A percentile compares a stretch with the other conserved stretches of the same genome.
Conservation (phyloP, 371 early-diverging fungal genomes). For the Lichtheimia ramosa region DNA sequence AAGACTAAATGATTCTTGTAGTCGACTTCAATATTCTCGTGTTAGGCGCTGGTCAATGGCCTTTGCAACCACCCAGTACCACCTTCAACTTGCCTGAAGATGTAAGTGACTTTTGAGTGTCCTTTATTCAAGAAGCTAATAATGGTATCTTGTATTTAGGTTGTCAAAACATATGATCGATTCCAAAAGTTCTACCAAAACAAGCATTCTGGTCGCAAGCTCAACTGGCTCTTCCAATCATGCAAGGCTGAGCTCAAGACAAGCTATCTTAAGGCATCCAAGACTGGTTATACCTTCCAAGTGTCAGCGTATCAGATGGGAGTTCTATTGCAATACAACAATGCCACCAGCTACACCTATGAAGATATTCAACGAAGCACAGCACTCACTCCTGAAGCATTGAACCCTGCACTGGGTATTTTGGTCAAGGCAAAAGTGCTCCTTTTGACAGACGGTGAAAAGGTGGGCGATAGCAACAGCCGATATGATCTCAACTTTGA, state of each 20-base stretch:
- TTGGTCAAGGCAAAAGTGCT: constrained; percentile 85
- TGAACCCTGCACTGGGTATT: constrained; percentile 71
- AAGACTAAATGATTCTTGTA: constrained; percentile 3
- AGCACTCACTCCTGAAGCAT: constrained; percentile 65
- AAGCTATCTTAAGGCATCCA: constrained; percentile 69
- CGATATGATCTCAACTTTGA: constrained; percentile 78
- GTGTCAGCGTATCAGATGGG: constrained; percentile 91
- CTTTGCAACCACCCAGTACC: constrained; percentile 76
- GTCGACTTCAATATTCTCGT: constrained; percentile 88
- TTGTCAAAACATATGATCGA: constrained; percentile 74
- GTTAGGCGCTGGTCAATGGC: constrained; percentile 89
- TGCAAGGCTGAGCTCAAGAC: constrained; percentile 89
- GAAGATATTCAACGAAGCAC: constrained; percentile 71
- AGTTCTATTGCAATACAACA: constrained; percentile 84
- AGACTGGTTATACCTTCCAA: constrained; percentile 73
- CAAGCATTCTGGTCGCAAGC: constrained; percentile 82
- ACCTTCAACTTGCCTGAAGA: constrained; percentile 84
- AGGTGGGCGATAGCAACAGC: constrained; percentile 53
- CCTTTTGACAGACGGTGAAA: constrained; percentile 43
- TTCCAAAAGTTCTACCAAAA: constrained; percentile 84
- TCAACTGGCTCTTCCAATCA: constrained; percentile 92
- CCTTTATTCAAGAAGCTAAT: not conserved
- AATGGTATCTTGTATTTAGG: constrained; percentile 22
- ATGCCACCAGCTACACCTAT: constrained; percentile 58
- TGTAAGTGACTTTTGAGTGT: constrained; percentile 30